Evolutionary conservation across 805 yeast species (phyloP).

Genomic region (Lachancea nothofagi): DNA sequence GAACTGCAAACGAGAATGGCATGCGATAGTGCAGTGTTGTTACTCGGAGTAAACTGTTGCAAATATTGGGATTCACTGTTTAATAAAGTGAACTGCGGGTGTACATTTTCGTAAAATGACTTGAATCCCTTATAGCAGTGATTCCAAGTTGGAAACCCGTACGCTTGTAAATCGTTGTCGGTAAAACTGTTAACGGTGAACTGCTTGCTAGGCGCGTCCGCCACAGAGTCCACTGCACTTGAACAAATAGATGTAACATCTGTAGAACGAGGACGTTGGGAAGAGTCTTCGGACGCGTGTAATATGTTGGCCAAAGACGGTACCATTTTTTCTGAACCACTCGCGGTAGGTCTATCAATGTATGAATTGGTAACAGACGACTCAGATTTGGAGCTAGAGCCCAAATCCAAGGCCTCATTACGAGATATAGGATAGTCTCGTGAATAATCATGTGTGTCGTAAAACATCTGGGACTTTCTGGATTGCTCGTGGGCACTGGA

Average conservation of each 20-base stretch:
- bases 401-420: no score
- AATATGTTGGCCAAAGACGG: neutral
- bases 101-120: constrained; percentile 2
- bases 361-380: neutral
- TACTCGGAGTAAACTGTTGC: constrained; percentile 1
- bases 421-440: no score
- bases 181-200: neutral
- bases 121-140: constrained; percentile 1
- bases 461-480: no score
- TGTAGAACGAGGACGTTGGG: no score
- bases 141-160: constrained; percentile 8
- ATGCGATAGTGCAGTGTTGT: constrained; percentile 7
- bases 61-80: constrained; percentile 1
- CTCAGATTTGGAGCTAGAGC: no score
- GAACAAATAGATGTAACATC: no score
- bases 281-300: no score
- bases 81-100: constrained; percentile 7
- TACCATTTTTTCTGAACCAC: neutral
- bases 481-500: no score
- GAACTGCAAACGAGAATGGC: constrained; percentile 8
- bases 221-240: no score
- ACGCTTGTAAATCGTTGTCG: constrained; percentile 2
- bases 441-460: no score
- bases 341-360: neutral
- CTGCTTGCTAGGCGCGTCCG: no score